These are phyloP conservation scores for Lentinus brumalis DNA, from an alignment of 768 basidiomycete species.

Conservation along the genomic window DNA sequence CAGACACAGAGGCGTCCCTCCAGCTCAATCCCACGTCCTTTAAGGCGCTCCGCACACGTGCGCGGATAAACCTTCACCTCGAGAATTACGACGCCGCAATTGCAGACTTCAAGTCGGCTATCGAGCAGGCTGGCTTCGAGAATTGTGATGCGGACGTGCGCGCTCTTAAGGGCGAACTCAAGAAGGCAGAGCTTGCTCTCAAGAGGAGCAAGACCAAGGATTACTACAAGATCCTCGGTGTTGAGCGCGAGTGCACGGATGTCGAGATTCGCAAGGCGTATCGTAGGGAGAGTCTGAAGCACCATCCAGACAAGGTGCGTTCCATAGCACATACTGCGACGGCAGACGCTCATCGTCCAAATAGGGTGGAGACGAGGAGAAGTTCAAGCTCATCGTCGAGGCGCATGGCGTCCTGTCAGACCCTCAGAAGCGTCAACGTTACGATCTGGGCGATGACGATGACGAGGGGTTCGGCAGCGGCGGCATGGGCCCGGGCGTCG, in stretches of 20 bases:
- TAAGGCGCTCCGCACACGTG: slow-evolving; percentile 87
- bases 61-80: slow-evolving; percentile 72
- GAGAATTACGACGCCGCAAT: slow-evolving; percentile 75
- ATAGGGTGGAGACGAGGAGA: slow-evolving; percentile 92
- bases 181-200: slow-evolving; percentile 78
- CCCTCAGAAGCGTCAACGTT: slow-evolving; percentile 67
- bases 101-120: slow-evolving; percentile 77
- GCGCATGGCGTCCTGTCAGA: slow-evolving; percentile 84
- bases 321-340: background rate
- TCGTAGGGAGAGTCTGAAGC: slow-evolving; percentile 80
- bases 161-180: slow-evolving; percentile 64
- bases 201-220: slow-evolving; percentile 92
- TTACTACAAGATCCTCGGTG: slow-evolving; percentile 78
- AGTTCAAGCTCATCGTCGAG: slow-evolving; percentile 89
- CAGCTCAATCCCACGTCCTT: slow-evolving; percentile 63
- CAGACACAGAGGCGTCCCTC: slow-evolving; percentile 72
- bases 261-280: slow-evolving; percentile 90
- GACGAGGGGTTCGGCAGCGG: slow-evolving; percentile 48
- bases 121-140: slow-evolving; percentile 70
- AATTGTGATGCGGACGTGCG: slow-evolving; percentile 64
- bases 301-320: slow-evolving; percentile 81
- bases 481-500: slow-evolving; percentile 47
- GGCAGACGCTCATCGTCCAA: background rate
- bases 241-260: slow-evolving; percentile 63
- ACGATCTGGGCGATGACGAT: slow-evolving; percentile 83